These are phyloP conservation scores for Fusarium clavum DNA, from an alignment of 2,329 filamentous ascomycete genomes.

Conservation along the genomic window DNA sequence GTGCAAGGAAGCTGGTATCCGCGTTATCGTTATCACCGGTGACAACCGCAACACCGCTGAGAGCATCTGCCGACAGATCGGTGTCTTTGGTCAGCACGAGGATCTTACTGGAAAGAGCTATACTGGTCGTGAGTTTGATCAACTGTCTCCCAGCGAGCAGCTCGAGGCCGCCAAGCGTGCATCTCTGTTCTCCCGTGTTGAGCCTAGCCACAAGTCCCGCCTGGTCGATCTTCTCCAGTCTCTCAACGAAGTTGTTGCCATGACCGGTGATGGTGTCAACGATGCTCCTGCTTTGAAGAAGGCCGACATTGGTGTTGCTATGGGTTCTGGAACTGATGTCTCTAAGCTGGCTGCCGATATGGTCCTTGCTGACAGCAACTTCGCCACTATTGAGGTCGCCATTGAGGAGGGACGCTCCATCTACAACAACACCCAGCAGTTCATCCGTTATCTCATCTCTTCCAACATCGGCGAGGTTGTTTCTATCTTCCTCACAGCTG, in stretches of 20 bases:
- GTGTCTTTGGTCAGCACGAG: slow-evolving; percentile 85
- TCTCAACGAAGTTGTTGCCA: slow-evolving; percentile 93
- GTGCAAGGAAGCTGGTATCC: slow-evolving; percentile 92
- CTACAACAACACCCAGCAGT: slow-evolving; percentile 99
- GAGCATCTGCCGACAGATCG: slow-evolving; percentile 97
- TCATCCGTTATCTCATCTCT: slow-evolving; percentile 98
- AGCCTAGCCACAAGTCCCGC: slow-evolving; percentile 97
- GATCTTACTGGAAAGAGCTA: slow-evolving; percentile 92
- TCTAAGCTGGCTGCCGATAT: slow-evolving; percentile 97
- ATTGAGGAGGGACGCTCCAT: slow-evolving; percentile 98
- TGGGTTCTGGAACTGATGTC: slow-evolving; percentile 98
- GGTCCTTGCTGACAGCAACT: slow-evolving; percentile 98
- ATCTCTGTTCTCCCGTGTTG: slow-evolving; percentile 94
- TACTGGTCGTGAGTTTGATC: slow-evolving; percentile 95
- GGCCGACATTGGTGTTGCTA: slow-evolving; percentile 97
- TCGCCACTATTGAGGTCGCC: slow-evolving; percentile 94
- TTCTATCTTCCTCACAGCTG: slow-evolving; percentile 97
- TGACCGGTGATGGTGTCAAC: slow-evolving; percentile 99
- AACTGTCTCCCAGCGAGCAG: slow-evolving; percentile 81
- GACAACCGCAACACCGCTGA: slow-evolving; percentile 98
- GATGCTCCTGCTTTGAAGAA: slow-evolving; percentile 98
- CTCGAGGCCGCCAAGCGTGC: slow-evolving; percentile 85
- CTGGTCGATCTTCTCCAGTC: slow-evolving; percentile 96
- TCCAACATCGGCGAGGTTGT: slow-evolving; percentile 99
- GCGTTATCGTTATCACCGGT: slow-evolving; percentile 97